These are phyloP conservation scores for Elsinoe necatrix DNA, from an alignment of 2,329 filamentous ascomycete genomes.

Conservation along the genomic window DNA sequence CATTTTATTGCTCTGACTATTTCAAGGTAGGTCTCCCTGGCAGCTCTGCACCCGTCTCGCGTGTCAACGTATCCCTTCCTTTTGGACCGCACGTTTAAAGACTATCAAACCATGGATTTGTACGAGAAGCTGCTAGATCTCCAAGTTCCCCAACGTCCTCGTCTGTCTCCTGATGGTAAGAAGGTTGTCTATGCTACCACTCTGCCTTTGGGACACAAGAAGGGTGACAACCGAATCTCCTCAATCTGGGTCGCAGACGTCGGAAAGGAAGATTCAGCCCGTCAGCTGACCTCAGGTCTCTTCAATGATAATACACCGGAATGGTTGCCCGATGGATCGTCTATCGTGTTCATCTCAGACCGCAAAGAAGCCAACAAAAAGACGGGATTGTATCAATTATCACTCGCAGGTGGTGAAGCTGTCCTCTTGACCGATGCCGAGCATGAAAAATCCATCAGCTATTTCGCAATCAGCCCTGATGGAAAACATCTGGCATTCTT, in stretches of 20 bases:
- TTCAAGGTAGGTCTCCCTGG: neutral
- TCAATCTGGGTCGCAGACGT: constrained; percentile 26
- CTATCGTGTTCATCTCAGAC: constrained; percentile 31
- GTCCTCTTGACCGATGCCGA: constrained; percentile 24
- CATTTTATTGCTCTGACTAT: neutral
- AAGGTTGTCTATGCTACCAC: constrained; percentile 24
- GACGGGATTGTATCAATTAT: constrained; percentile 27
- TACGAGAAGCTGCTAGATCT: constrained; percentile 22
- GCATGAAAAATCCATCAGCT: constrained; percentile 23
- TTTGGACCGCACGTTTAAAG: neutral
- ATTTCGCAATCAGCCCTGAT: constrained; percentile 28
- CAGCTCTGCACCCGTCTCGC: neutral
- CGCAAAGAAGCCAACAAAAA: constrained; percentile 26
- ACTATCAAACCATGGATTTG: constrained; percentile 12
- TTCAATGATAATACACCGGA: constrained; percentile 23
- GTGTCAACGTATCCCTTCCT: neutral
- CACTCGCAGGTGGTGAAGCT: constrained; percentile 23
- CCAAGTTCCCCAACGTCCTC: constrained; percentile 22
- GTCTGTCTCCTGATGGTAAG: constrained; percentile 22
- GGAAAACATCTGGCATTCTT: constrained; percentile 30
- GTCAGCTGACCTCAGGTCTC: constrained; percentile 24
- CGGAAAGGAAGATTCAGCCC: constrained; percentile 22
- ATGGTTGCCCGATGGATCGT: constrained; percentile 25
- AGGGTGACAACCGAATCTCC: constrained; percentile 20
- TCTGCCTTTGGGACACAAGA: constrained; percentile 19